Base-by-base conservation (phyloP, 2,329 filamentous ascomycete species). In the Hymenoscyphus fructigenus region DNA sequence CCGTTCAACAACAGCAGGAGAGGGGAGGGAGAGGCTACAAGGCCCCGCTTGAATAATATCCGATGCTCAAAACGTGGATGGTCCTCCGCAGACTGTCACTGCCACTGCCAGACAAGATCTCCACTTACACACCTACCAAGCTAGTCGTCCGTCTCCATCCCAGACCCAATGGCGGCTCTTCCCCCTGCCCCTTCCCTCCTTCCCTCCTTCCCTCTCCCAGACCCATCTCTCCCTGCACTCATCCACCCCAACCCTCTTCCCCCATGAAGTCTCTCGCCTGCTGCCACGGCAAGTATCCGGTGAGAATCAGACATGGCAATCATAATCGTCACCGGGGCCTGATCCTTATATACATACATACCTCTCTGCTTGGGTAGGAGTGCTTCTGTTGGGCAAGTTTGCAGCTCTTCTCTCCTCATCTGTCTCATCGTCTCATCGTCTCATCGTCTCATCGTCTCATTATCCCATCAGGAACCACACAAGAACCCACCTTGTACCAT, bases 231-330 rank as follows among this genome's bases (percentile, higher is more conserved):
- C 44, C 44, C 44, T 50, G 44, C 44, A 50, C 44, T 50, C 44
- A 26, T 50, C 41, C 41, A 47, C 41, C 41, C 17, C 20, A 23
- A 12, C 44, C 44, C 3, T 23, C n/a, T 23, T 50, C 7, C 44
- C 44, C 44, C 44, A 50, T 50, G 44, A 50, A 23, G 44, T 23
- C 20, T 5, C 44, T 50, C 44, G 20, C 9, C 44, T 50, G 7
- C 20, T 50, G n/a, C 20, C 44, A 50, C 44, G 44, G 44, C 23
- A 50, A 50, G 44, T 50, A 50, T 50, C 44, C 44, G 44, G 20
- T 50, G 9, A 26, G n/a, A 50, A 23, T 50, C 44, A 50, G 44
- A 50, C 44, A 50, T 50, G 44, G 44, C 44, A 50, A 50, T 50
- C 44, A 50, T 36, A 32, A 36, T 50, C n/a, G 20, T 50, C 44